Evolutionary conservation across 2,329 filamentous ascomycete genomes (phyloP).

Genomic region (Stemphylium lycopersici): DNA sequence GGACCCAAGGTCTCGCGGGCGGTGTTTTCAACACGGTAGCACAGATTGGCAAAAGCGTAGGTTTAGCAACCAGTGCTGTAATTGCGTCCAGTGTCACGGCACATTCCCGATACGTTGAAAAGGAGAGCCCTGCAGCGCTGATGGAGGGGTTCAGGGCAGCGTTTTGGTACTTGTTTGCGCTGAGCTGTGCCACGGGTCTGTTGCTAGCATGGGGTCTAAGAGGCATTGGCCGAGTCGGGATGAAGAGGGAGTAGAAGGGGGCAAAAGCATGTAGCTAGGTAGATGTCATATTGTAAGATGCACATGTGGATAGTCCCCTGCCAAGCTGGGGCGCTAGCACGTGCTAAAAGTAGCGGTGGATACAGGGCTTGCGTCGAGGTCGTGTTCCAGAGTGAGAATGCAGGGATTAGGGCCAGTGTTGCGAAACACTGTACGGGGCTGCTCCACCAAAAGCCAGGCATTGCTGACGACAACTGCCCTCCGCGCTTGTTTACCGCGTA

Average conservation of each 20-base stretch:
- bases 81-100: background rate
- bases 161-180: slow-evolving; percentile 51
- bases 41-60: background rate
- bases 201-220: slow-evolving; percentile 49
- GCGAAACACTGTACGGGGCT: slow-evolving; percentile 3
- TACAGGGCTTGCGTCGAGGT: background rate
- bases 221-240: slow-evolving; percentile 53
- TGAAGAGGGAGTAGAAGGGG: slow-evolving; percentile 46
- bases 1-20: background rate
- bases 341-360: background rate
- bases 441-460: slow-evolving; percentile 5
- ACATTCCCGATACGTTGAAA: background rate
- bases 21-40: background rate
- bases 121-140: slow-evolving; percentile 40
- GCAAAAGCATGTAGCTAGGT: no score
- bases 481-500: slow-evolving; percentile 3
- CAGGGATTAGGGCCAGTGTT: slow-evolving; percentile 4
- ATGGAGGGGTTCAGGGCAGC: slow-evolving; percentile 52
- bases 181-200: slow-evolving; percentile 36
- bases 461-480: slow-evolving; percentile 8
- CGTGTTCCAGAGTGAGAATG: background rate
- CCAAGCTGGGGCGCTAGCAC: slow-evolving; percentile 5
- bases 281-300: background rate
- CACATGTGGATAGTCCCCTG: background rate
- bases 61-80: background rate